Percentiles rank a stretch among this genome's conserved stretches.
Evolutionary conservation across 768 basidiomycete species (phyloP).

Genomic region (Mycena rosella): DNA sequence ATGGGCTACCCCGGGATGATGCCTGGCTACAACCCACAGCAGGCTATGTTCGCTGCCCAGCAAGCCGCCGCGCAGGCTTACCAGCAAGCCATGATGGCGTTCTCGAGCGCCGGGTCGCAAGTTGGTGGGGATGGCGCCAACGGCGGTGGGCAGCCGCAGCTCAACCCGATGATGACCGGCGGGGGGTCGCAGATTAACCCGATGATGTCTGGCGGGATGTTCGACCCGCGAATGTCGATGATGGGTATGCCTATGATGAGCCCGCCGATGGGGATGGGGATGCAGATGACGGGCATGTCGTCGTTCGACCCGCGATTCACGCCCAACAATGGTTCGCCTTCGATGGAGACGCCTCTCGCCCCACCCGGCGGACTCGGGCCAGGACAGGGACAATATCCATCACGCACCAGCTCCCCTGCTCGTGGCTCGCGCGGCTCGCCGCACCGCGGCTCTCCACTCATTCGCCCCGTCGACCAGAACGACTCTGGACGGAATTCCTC

Average conservation of each 20-base stretch:
- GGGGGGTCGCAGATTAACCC: no score
- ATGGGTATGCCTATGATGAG: conserved; percentile 66
- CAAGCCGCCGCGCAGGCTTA: conserved; percentile 87
- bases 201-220: conserved; percentile 63
- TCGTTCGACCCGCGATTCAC: conserved; percentile 71
- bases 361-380: conserved; percentile 51
- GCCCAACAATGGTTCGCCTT: conserved; percentile 47
- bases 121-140: conserved; percentile 69
- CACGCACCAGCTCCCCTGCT: conserved; percentile 65
- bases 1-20: conserved; percentile 74
- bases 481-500: conserved; percentile 40
- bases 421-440: conserved; percentile 40
- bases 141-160: conserved; percentile 49
- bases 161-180: conserved; percentile 72
- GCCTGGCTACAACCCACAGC: conserved; percentile 73
- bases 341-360: conserved; percentile 50
- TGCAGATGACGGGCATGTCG: conserved; percentile 76
- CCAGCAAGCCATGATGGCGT: conserved; percentile 90
- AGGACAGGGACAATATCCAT: conserved; percentile 50
- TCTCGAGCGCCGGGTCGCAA: conserved; percentile 81
- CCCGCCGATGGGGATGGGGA: conserved; percentile 54
- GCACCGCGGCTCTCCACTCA: conserved; percentile 64
- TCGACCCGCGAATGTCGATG: conserved; percentile 88
- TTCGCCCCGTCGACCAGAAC: conserved; percentile 47
- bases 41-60: conserved; percentile 89